Conservation (phyloP, 2,329 filamentous ascomycete genomes). For the Pseudogymnoascus sp. region DNA sequence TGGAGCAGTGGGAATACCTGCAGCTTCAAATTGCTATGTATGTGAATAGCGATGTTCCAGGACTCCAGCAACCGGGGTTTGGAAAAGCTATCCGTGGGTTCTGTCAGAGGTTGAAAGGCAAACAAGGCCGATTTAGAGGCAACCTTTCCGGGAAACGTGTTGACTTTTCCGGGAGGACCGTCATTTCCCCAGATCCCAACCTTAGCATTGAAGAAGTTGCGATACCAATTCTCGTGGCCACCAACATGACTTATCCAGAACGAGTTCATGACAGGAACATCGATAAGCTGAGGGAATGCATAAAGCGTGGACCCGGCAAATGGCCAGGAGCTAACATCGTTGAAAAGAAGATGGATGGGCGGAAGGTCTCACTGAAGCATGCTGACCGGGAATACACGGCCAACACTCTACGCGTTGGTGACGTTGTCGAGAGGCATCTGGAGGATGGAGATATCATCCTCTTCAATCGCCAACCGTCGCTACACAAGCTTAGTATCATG, state of each 20-base stretch:
- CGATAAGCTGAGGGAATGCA: slow-evolving; percentile 64
- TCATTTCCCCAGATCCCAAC: slow-evolving; percentile 96
- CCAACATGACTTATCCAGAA: slow-evolving; percentile 93
- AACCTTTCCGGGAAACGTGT: slow-evolving; percentile 97
- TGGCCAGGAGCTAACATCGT: slow-evolving; percentile 88
- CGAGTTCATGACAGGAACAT: slow-evolving; percentile 78
- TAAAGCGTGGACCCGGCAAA: slow-evolving; percentile 64
- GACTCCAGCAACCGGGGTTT: slow-evolving; percentile 78
- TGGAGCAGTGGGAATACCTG: slow-evolving; percentile 98
- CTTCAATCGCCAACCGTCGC: slow-evolving; percentile 94
- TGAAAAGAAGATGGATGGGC: slow-evolving; percentile 57
- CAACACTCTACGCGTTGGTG: slow-evolving; percentile 66
- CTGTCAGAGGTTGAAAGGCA: slow-evolving; percentile 91
- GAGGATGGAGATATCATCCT: slow-evolving; percentile 93
- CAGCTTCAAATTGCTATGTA: slow-evolving; percentile 96
- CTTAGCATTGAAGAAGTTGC: slow-evolving; percentile 89
- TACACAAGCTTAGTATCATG: slow-evolving; percentile 98
- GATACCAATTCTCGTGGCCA: slow-evolving; percentile 83
- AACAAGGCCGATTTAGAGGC: slow-evolving; percentile 93
- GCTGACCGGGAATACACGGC: slow-evolving; percentile 64
- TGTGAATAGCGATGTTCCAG: slow-evolving; percentile 92
- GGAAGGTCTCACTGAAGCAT: slow-evolving; percentile 69
- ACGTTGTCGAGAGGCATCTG: slow-evolving; percentile 87
- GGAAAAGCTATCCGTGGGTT: slow-evolving; percentile 88
- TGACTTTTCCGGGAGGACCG: slow-evolving; percentile 93